Conservation (phyloP, 345 rosid species). For the Capsella bursapastoris region DNA sequence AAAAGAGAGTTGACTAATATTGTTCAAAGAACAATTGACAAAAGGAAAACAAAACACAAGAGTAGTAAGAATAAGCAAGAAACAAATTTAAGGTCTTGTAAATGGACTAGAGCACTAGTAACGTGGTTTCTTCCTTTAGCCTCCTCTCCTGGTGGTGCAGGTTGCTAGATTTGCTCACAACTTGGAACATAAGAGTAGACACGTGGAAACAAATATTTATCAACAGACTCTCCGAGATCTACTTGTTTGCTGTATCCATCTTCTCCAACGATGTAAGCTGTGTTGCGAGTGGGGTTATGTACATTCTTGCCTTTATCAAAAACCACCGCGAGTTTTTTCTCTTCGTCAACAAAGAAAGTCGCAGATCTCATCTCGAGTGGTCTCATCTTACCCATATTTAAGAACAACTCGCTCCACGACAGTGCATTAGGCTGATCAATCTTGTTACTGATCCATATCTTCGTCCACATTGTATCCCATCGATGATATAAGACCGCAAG, state of each 20-base stretch:
- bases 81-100: not conserved
- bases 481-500: not conserved
- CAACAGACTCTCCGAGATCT: not conserved
- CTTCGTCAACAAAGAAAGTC: not conserved
- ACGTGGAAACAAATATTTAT: not conserved
- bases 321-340: not conserved
- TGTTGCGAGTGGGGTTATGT: not conserved
- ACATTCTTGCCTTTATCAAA: not conserved
- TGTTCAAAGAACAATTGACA: no score
- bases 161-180: conserved; percentile 19
- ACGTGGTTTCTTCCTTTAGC: conserved; percentile 5
- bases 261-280: conserved; percentile 1
- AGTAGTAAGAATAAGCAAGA: not conserved
- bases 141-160: not conserved
- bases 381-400: not conserved
- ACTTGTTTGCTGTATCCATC: not conserved
- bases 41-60: not conserved
- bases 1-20: no score
- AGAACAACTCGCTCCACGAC: conserved; percentile 9
- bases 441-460: conserved; percentile 15
- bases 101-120: not conserved
- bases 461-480: rapidly evolving
- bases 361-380: not conserved
- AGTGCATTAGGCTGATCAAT: not conserved
- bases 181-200: conserved; percentile 24